phyloP scores from a whole-genome alignment of 257 asterid genomes.

The Nicotiana noctiflora region DNA sequence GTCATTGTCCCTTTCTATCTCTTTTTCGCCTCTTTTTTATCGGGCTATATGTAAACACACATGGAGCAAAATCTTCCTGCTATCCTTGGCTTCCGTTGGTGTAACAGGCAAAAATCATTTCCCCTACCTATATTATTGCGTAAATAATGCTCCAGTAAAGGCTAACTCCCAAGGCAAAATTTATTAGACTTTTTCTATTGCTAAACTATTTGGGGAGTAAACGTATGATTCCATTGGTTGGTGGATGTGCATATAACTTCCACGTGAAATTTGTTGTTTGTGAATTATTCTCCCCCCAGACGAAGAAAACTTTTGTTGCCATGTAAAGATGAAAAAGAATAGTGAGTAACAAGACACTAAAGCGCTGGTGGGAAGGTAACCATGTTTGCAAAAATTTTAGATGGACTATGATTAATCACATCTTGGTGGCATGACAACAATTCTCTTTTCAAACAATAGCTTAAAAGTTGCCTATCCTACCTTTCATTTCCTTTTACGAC shows the following conservation, averaged over 20 bases:
- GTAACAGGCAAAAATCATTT: neutral
- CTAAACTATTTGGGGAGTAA: neutral
- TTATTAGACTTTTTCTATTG: neutral
- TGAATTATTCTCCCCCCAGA: neutral
- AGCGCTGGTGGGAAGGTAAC: neutral
- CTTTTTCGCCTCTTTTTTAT: no score
- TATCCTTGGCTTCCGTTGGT: neutral
- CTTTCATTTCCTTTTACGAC: neutral
- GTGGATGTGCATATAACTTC: neutral
- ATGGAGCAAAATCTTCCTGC: neutral
- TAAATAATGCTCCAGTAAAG: neutral
- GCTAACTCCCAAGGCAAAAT: neutral
- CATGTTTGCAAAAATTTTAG: neutral
- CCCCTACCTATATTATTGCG: neutral
- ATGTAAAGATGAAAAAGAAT: neutral
- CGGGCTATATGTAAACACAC: neutral
- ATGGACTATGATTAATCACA: neutral
- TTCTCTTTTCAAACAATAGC: neutral
- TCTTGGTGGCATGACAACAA: neutral
- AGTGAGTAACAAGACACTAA: neutral
- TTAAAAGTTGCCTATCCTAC: neutral
- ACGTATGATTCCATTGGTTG: neutral
- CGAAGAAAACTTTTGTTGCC: neutral
- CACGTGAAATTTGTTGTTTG: neutral
- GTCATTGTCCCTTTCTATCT: neutral